phyloP scores from a whole-genome alignment of 2,329 filamentous ascomycete species.

The Acrodontium crateriforme region DNA sequence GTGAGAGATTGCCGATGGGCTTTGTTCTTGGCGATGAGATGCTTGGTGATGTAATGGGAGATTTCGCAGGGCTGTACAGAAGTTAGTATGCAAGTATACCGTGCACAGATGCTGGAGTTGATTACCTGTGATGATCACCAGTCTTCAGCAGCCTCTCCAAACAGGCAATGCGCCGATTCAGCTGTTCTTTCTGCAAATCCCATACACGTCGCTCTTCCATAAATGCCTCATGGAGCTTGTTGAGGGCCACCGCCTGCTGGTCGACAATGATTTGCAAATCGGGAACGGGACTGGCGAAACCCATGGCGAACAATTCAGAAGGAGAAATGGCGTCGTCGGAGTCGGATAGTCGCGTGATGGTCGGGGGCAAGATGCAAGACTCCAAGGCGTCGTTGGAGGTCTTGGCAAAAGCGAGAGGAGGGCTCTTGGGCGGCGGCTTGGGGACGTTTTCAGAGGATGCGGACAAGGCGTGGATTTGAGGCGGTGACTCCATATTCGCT shows the following conservation, averaged over 20 bases:
- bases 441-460: no score
- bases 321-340: conserved; percentile 5
- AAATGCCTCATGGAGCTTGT: conserved; percentile 21
- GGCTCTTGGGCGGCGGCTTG: conserved; percentile 23
- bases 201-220: conserved; percentile 22
- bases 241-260: conserved; percentile 20
- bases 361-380: conserved; percentile 10
- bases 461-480: no score
- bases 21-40: conserved; percentile 12
- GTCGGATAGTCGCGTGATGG: conserved; percentile 4
- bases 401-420: conserved; percentile 22
- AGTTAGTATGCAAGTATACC: conserved; percentile 2
- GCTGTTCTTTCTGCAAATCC: conserved; percentile 18
- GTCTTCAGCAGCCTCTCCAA: conserved; percentile 22
- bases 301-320: conserved; percentile 10
- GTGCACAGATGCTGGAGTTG: background rate
- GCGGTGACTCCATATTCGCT: no score
- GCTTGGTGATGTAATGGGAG: conserved; percentile 18
- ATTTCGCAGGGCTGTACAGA: conserved; percentile 20
- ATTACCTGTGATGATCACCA: conserved; percentile 22
- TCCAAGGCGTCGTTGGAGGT: conserved; percentile 23
- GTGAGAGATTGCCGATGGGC: conserved; percentile 4
- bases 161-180: conserved; percentile 21
- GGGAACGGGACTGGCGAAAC: conserved; percentile 8
- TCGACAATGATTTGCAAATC: conserved; percentile 21